Evolutionary conservation across 495 filamentous ascomycete species (phyloP).

Genomic region (Neurospora sp.): DNA sequence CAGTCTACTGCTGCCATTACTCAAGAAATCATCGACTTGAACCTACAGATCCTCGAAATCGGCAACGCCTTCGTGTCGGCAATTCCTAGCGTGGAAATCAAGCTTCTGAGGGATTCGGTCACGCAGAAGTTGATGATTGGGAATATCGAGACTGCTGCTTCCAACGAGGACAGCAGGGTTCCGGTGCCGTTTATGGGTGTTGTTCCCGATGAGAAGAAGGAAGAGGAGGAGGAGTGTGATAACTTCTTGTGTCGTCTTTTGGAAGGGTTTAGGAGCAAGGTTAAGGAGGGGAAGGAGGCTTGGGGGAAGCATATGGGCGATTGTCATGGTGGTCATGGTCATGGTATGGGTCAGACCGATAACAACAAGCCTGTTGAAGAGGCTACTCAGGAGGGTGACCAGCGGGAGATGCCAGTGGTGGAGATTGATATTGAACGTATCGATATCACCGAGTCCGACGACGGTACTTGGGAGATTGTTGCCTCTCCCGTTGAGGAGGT

Average conservation of each 20-base stretch:
- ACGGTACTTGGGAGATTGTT: neutral
- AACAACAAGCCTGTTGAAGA: neutral
- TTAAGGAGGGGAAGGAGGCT: slow-evolving; percentile 21
- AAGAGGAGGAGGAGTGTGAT: slow-evolving; percentile 27
- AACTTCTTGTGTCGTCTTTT: slow-evolving; percentile 37
- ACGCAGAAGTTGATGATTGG: slow-evolving; percentile 34
- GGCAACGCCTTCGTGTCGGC: slow-evolving; percentile 31
- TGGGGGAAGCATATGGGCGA: neutral
- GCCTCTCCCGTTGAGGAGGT: neutral
- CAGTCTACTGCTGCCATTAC: slow-evolving; percentile 19
- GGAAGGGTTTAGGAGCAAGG: slow-evolving; percentile 28
- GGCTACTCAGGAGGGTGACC: neutral
- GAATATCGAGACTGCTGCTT: slow-evolving; percentile 16
- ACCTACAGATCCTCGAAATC: slow-evolving; percentile 42
- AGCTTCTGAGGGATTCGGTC: slow-evolving; percentile 29
- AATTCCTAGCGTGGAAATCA: slow-evolving; percentile 36
- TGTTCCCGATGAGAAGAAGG: neutral
- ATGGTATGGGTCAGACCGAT: neutral
- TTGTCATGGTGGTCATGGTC: neutral
- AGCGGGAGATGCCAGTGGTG: neutral
- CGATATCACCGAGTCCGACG: neutral
- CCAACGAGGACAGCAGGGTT: slow-evolving; percentile 10
- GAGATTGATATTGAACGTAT: neutral
- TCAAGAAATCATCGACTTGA: slow-evolving; percentile 32
- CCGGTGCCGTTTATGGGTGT: neutral